Base-by-base conservation (phyloP, 495 filamentous ascomycete genomes). In the Penicillium turbatum region DNA sequence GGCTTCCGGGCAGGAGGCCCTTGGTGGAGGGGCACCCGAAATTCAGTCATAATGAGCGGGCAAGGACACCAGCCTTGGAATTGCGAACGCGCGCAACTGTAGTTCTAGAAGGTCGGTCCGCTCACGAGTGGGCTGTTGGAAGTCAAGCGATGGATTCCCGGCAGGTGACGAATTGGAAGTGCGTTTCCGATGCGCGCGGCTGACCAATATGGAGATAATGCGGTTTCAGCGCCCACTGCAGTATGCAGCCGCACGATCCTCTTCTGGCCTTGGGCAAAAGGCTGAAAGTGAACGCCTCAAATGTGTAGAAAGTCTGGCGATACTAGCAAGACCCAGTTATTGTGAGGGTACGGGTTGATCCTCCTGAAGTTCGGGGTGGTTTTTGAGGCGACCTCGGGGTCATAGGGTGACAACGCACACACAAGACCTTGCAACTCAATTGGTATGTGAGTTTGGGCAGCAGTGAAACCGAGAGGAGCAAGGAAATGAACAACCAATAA, bases 1-100 rank as follows among this genome's bases (percentile, higher is more conserved):
- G 72, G 72, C 51, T 73, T 73, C 40, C 72, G 68, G 47, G 63
- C 21, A 35, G 71, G 69, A 34, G 67, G 60, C 24, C 65, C 61
- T 51, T 72, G 67, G 46, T 73, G 71, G 17, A 72, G 63, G 40
- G 70, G 69, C 48, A 73, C 50, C 57, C 71, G 72, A 60, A 71
- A 75, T 41, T 75, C 72, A 46, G 72, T 75, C 72, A 75, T 75
- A 48, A 54, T 72, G 62, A 63, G 60, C 42, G 62, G 56, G 59
- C 55, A 56, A 67, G 61, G 42, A 65, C 56, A 55, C 55, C 54
- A 55, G 65, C 66, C 66, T 71, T 70, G 51, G 32, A 56, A 61
- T 49, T 48, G 47, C 53, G 30, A 35, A 48, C 43, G 12, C 31
- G 40, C 48, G 30, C 45, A 40, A 40, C 31, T 12, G 50, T 8